Evolutionary conservation across 495 filamentous ascomycete species (phyloP).

Genomic region (Neurospora sp.): DNA sequence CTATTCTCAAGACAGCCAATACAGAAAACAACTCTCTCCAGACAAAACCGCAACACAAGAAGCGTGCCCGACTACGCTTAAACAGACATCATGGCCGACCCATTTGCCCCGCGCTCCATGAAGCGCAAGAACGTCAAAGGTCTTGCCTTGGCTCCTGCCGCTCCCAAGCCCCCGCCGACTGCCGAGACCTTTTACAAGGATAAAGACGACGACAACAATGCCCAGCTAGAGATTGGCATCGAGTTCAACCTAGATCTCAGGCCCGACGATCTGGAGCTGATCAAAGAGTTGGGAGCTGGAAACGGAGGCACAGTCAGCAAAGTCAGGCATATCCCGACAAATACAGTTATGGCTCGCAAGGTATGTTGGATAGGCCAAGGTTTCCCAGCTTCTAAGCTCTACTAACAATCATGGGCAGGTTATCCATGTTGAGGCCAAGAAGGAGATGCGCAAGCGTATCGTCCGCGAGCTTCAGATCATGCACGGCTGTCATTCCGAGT

Average conservation of each 20-base stretch:
- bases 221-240: constrained; percentile 85
- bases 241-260: constrained; percentile 90
- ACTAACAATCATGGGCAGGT: constrained; percentile 45
- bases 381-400: background rate
- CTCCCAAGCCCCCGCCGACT: constrained; percentile 39
- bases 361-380: constrained; percentile 36
- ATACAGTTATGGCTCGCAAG: constrained; percentile 96
- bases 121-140: constrained; percentile 98
- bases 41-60: background rate
- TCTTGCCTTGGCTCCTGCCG: constrained; percentile 67
- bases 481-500: constrained; percentile 92
- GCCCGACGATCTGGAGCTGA: constrained; percentile 81
- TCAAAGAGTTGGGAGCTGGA: constrained; percentile 90
- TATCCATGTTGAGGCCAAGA: constrained; percentile 96
- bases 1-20: background rate
- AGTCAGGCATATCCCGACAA: constrained; percentile 88
- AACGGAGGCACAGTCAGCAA: constrained; percentile 98
- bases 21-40: background rate
- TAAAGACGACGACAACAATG: constrained; percentile 54
- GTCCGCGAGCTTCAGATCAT: constrained; percentile 94
- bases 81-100: constrained; percentile 58
- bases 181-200: constrained; percentile 38
- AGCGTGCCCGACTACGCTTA: constrained; percentile 3
- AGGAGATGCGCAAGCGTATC: constrained; percentile 90
- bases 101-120: constrained; percentile 80